These are phyloP conservation scores for Fusarium sublunatum DNA, from an alignment of 2,329 filamentous ascomycete species.

Conservation along the genomic window DNA sequence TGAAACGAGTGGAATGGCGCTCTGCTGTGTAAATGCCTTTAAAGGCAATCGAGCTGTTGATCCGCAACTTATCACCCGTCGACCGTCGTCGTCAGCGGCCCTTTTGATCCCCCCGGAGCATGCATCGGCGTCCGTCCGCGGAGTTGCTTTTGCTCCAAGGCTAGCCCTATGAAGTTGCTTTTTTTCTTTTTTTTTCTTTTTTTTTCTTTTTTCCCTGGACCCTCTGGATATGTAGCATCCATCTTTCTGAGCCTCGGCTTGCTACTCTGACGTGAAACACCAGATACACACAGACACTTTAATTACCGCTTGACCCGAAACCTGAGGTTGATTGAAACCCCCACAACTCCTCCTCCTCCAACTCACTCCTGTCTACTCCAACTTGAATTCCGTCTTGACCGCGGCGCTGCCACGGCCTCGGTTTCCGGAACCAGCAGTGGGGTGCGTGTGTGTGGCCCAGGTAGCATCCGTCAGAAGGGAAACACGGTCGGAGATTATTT, in stretches of 20 bases:
- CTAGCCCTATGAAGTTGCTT: conserved; percentile 28
- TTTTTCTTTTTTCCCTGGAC: no score
- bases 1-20: conserved; percentile 20
- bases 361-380: no score
- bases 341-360: background rate
- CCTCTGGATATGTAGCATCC: background rate
- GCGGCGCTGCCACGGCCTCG: conserved; percentile 24
- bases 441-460: conserved; percentile 32
- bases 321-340: conserved; percentile 13
- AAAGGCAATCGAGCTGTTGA: conserved; percentile 9
- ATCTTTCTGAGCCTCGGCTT: conserved; percentile 13
- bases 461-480: conserved; percentile 31
- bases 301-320: conserved; percentile 14
- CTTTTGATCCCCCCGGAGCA: conserved; percentile 10
- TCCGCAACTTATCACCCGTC: background rate
- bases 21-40: conserved; percentile 1
- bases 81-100: background rate
- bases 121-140: background rate
- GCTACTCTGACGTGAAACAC: conserved; percentile 12
- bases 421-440: conserved; percentile 44
- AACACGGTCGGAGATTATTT: conserved; percentile 40
- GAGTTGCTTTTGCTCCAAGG: conserved; percentile 5
- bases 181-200: no score
- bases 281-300: background rate
- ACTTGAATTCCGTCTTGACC: conserved; percentile 7